Evolutionary conservation across 1,284 basidiomycete genomes (phyloP), one percentile per base, ranked within the genome.

Genomic region (Cutaneotrichosporon sp.): DNA sequence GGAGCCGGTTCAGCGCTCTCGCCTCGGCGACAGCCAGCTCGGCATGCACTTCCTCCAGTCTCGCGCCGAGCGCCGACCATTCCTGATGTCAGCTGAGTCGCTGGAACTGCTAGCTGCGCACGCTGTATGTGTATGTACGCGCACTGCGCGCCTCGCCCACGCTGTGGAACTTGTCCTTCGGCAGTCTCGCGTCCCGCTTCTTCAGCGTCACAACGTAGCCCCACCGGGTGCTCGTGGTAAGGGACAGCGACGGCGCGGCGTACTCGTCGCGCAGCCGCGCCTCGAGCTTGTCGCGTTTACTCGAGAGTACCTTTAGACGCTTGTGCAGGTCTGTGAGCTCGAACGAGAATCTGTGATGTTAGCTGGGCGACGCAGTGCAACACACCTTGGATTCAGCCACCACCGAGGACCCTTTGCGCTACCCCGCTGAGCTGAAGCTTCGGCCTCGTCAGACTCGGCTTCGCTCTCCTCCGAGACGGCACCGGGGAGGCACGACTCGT

Each of bases 321-420:
- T 41, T 63, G 64, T 93, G 87, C 13, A 89, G 72, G 0, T 63
- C 51, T 20, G 64, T 58, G 7, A 93, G 74, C 43, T 80, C 75
- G 17, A 77, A 67, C 0, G 88, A 89, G 66, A 85, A 91, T 41
- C 90, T 92, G 60, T 30, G 26, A 13, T 3, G 40, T 41, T 41
- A 37, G 42, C 22, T 42, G 1, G 13, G n/a, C n/a, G n/a, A n/a
- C n/a, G n/a, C n/a, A n/a, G 1, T 2, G 22, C 9, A 17, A 17
- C 80, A 65, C 60, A 92, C 90, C 80, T 78, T 20, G 88, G 85
- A 57, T 81, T 84, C 55, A 94, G 85, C 33, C 77, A 79, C 84
- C 84, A 85, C 56, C 60, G 56, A 35, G 52, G 14, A 68, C 48
- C 58, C 65, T 43, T 65, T 41, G 52, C 48, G 44, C 61, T 57